Evolutionary conservation across 2,329 filamentous ascomycete species (phyloP).

Genomic region (Blastomyces emzantsi): DNA sequence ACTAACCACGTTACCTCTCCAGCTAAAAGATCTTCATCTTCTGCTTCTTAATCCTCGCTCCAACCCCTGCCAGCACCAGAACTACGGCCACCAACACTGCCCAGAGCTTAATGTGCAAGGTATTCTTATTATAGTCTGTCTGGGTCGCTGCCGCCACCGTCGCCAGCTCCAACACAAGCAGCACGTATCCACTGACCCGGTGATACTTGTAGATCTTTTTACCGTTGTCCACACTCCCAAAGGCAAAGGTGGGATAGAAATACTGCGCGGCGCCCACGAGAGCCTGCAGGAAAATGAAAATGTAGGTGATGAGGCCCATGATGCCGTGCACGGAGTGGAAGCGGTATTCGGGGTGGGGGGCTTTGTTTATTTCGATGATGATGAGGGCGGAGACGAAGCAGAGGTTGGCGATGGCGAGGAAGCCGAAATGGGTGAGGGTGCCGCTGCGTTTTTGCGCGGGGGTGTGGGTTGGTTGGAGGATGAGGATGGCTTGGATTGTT

Average conservation of each 20-base stretch:
- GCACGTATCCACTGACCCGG: slow-evolving; percentile 63
- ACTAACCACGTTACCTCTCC: not conserved
- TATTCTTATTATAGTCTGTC: slow-evolving; percentile 62
- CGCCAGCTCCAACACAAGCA: slow-evolving; percentile 60
- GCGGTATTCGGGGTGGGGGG: slow-evolving; percentile 47
- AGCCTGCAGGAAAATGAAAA: slow-evolving; percentile 62
- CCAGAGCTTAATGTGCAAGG: slow-evolving; percentile 68
- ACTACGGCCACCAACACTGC: slow-evolving; percentile 57
- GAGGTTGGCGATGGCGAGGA: slow-evolving; percentile 51
- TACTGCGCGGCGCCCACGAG: slow-evolving; percentile 76
- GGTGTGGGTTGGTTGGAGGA: slow-evolving; percentile 80
- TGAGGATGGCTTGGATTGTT: slow-evolving; percentile 68
- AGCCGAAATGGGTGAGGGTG: slow-evolving; percentile 55
- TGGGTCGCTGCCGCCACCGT: slow-evolving; percentile 67
- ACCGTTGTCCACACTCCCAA: slow-evolving; percentile 69
- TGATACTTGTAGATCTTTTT: slow-evolving; percentile 89
- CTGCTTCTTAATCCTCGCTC: slow-evolving; percentile 68
- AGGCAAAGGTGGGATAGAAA: slow-evolving; percentile 57
- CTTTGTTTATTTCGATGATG: slow-evolving; percentile 64
- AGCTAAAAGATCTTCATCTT: slow-evolving; percentile 58
- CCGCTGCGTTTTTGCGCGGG: slow-evolving; percentile 60
- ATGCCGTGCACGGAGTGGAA: slow-evolving; percentile 76
- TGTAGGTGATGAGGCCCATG: slow-evolving; percentile 67
- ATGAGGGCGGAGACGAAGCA: slow-evolving; percentile 35
- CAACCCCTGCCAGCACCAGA: slow-evolving; percentile 60